A percentile compares a stretch with the other conserved stretches of the same genome.
Evolutionary conservation across 2,329 filamentous ascomycete species (phyloP).

Genomic region (Penicillium sp.): DNA sequence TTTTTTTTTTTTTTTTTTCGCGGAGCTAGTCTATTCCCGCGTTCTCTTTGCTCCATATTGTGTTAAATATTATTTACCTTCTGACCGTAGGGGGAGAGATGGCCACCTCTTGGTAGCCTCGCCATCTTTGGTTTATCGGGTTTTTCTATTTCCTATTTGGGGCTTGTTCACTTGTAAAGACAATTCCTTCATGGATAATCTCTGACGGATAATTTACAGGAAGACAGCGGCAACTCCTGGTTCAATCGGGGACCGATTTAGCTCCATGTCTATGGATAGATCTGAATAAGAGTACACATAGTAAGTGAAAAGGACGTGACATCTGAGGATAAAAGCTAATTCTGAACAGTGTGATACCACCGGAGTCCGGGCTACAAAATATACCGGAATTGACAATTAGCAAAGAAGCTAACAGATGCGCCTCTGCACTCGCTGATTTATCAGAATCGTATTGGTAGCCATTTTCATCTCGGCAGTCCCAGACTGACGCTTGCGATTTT

Average conservation of each 20-base stretch:
- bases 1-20: background rate
- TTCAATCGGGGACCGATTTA: background rate
- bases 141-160: background rate
- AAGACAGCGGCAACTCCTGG: background rate
- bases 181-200: background rate
- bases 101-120: background rate
- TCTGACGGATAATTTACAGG: background rate
- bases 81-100: background rate
- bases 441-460: slow-evolving; percentile 55
- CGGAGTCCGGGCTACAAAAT: background rate
- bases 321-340: background rate
- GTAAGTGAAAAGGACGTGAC: background rate
- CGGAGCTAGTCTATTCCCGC: background rate
- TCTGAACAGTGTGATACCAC: background rate
- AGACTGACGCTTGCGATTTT: slow-evolving; percentile 42
- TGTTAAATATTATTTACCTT: background rate
- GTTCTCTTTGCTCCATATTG: background rate
- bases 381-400: background rate
- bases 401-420: background rate
- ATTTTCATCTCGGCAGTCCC: slow-evolving; percentile 49
- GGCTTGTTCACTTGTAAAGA: background rate
- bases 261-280: background rate
- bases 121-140: background rate
- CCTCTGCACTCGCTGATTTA: slow-evolving; percentile 24
- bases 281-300: background rate